Percentiles rank a stretch among this genome's conserved stretches.
Evolutionary conservation across 208 protist genomes (phyloP).

Genomic region (Spongospora subterranea): DNA sequence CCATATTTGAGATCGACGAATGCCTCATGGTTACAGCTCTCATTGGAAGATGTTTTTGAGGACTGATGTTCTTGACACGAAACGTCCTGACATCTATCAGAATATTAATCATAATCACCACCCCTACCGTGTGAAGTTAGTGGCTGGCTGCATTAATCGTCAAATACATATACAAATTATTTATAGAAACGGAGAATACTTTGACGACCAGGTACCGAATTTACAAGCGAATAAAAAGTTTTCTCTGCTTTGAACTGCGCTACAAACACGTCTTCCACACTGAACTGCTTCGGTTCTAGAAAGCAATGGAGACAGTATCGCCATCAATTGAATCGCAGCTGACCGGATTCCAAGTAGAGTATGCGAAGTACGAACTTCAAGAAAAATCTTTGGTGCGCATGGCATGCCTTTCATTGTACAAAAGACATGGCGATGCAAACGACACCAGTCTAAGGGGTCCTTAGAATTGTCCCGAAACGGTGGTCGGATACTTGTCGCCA

Average conservation of each 20-base stretch:
- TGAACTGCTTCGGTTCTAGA: constrained; percentile 15
- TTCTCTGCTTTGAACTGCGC: not conserved
- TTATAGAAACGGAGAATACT: not conserved
- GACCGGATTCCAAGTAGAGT: not conserved
- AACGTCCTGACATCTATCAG: too few species aligned
- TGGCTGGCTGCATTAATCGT: too few species aligned
- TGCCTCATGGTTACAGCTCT: too few species aligned
- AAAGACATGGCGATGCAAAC: not conserved
- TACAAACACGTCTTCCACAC: not conserved
- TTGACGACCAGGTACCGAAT: constrained; percentile 23
- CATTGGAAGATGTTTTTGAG: too few species aligned
- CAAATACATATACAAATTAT: not conserved
- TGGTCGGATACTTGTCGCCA: not conserved
- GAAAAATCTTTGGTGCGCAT: not conserved
- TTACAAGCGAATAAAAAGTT: not conserved
- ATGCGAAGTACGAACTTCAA: not conserved
- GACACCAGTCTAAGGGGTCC: not conserved
- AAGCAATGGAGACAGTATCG: not conserved
- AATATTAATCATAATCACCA: too few species aligned
- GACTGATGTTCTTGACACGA: too few species aligned
- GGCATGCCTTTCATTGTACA: not conserved
- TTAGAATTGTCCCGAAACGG: not conserved
- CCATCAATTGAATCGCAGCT: not conserved
- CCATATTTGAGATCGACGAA: too few species aligned
- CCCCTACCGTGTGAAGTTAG: too few species aligned